A percentile compares a stretch with the other conserved stretches of the same genome.
phyloP scores from a whole-genome alignment of 2,329 filamentous ascomycete species.

The Aspergillus sp. region DNA sequence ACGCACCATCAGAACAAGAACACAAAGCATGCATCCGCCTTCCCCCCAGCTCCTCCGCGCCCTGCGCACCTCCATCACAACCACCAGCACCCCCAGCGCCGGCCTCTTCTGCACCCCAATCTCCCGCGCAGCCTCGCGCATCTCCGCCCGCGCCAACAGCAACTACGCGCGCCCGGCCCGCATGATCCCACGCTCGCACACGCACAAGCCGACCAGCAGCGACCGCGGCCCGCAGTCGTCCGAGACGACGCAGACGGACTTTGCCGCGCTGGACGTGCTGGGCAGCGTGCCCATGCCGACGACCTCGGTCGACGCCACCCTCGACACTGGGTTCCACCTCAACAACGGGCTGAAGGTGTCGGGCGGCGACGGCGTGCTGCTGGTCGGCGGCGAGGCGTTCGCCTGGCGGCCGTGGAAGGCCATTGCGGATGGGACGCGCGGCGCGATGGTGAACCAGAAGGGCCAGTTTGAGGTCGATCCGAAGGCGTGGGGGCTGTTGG shows the following conservation, averaged over 20 bases:
- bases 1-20: not conserved
- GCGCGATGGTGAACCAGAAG: constrained; percentile 66
- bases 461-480: constrained; percentile 77
- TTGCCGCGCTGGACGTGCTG: constrained; percentile 75
- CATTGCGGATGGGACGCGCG: constrained; percentile 33
- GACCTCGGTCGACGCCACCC: constrained; percentile 80
- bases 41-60: constrained; percentile 43
- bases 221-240: constrained; percentile 61
- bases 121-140: constrained; percentile 8
- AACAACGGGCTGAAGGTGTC: constrained; percentile 74
- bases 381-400: constrained; percentile 86
- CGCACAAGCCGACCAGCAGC: constrained; percentile 42
- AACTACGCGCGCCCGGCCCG: constrained; percentile 26
- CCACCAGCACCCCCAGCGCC: constrained; percentile 6
- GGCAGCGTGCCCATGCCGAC: constrained; percentile 72
- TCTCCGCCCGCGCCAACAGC: constrained; percentile 23
- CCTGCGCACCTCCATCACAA: constrained; percentile 35
- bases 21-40: constrained; percentile 37
- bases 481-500: constrained; percentile 72
- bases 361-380: constrained; percentile 69
- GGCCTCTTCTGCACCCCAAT: constrained; percentile 11
- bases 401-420: constrained; percentile 78
- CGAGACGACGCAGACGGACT: constrained; percentile 69
- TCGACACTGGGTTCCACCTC: constrained; percentile 79
- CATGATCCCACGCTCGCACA: constrained; percentile 32